Evolutionary conservation across 768 basidiomycete species (phyloP).

Genomic region (Trametes cingulata): DNA sequence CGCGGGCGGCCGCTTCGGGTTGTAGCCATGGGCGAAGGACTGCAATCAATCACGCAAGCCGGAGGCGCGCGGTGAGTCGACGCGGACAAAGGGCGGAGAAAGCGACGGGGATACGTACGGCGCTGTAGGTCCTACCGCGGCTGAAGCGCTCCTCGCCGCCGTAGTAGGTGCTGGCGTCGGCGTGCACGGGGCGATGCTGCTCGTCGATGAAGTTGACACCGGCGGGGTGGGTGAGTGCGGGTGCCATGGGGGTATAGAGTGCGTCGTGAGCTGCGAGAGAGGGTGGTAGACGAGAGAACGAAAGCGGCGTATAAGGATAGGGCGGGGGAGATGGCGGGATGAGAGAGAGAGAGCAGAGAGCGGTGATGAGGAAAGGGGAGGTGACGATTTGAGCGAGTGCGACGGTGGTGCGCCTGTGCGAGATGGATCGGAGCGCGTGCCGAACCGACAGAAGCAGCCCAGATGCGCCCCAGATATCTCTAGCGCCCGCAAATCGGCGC

Average conservation of each 20-base stretch:
- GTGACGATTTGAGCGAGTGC: conserved; percentile 4
- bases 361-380: conserved; percentile 5
- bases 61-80: conserved; percentile 4
- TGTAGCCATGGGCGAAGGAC: conserved; percentile 40
- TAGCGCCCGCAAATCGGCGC: background rate
- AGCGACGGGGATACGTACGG: conserved; percentile 49
- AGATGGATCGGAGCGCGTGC: conserved; percentile 20
- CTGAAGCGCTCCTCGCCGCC: conserved; percentile 76
- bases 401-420: conserved; percentile 14
- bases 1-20: conserved; percentile 65
- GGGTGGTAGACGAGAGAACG: background rate
- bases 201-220: conserved; percentile 71
- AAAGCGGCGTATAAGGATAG: background rate
- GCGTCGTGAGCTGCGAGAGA: background rate
- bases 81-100: background rate
- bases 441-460: background rate
- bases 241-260: conserved; percentile 48
- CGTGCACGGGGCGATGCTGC: conserved; percentile 48
- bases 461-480: background rate
- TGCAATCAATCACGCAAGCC: conserved; percentile 10
- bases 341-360: background rate
- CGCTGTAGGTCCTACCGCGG: conserved; percentile 86
- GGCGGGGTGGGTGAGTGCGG: conserved; percentile 62
- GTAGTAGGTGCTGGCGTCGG: conserved; percentile 82
- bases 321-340: background rate